phyloP scores from a whole-genome alignment of 352 stramenopile species.

The Phytophthora nicotianae region DNA sequence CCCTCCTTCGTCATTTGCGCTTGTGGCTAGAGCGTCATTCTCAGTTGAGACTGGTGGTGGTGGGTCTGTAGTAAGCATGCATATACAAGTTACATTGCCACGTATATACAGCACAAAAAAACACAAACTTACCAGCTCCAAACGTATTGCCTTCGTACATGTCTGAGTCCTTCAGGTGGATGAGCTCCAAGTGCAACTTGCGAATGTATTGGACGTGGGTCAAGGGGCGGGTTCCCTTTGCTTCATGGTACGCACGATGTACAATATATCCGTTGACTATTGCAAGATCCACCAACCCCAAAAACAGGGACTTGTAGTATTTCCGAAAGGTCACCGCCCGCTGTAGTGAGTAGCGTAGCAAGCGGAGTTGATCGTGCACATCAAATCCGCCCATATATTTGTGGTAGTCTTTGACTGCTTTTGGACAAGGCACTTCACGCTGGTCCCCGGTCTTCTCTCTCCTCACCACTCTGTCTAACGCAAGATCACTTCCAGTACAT shows the following conservation, averaged over 20 bases:
- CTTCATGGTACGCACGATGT: background rate
- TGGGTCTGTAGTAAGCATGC: too few relatives aligned
- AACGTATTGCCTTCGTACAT: background rate
- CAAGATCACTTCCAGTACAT: constrained; percentile 4
- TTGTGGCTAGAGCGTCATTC: too few relatives aligned
- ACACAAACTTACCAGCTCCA: background rate
- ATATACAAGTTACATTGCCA: too few relatives aligned
- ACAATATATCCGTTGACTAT: constrained; percentile 12
- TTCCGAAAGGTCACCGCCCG: constrained; percentile 7
- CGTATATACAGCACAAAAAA: background rate
- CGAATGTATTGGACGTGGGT: constrained; percentile 10
- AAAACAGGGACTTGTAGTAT: constrained; percentile 13
- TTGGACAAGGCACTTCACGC: constrained; percentile 4
- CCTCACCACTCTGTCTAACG: background rate
- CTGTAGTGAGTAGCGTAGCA: constrained; percentile 5
- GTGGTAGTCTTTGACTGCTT: background rate
- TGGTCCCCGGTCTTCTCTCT: constrained; percentile 5
- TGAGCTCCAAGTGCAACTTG: background rate
- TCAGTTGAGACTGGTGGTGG: too few relatives aligned
- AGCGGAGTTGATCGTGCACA: constrained; percentile 7
- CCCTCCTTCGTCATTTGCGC: too few relatives aligned
- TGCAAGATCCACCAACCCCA: constrained; percentile 6
- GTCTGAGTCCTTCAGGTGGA: background rate
- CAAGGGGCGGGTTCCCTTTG: background rate
- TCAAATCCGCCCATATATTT: too few relatives aligned